Evolutionary conservation across 2,329 filamentous ascomycete species (phyloP).

Genomic region (Sarocladium kiliense): DNA sequence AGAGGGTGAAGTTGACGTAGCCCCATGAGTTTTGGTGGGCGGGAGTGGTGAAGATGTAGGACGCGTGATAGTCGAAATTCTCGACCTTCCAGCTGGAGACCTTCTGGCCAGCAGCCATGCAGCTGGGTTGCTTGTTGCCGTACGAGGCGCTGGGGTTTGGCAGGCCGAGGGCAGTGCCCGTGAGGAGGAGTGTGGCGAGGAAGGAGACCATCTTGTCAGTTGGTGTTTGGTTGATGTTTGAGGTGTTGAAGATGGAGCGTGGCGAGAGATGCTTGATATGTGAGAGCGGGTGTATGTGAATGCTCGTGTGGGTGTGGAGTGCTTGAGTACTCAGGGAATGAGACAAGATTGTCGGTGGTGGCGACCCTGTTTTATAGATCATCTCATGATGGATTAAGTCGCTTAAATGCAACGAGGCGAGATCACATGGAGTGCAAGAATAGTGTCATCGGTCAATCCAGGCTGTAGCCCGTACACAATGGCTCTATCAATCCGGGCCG

Average conservation of each 20-base stretch:
- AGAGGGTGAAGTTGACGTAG: slow-evolving; percentile 43
- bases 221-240: background rate
- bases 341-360: background rate
- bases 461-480: background rate
- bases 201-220: slow-evolving; percentile 15
- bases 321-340: background rate
- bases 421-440: background rate
- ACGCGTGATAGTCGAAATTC: slow-evolving; percentile 43
- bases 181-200: slow-evolving; percentile 18
- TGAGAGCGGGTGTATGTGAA: background rate
- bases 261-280: background rate
- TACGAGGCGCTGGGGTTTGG: slow-evolving; percentile 13
- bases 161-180: slow-evolving; percentile 18
- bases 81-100: slow-evolving; percentile 32
- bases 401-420: background rate
- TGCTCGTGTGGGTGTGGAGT: background rate
- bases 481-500: background rate
- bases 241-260: background rate
- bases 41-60: slow-evolving; percentile 43
- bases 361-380: background rate
- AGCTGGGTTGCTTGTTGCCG: slow-evolving; percentile 13
- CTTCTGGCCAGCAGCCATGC: slow-evolving; percentile 16
- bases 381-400: background rate
- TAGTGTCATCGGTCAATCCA: background rate
- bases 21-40: slow-evolving; percentile 46